Base-by-base conservation (phyloP, 306 rosid species). In the Prunus armeniaca region DNA sequence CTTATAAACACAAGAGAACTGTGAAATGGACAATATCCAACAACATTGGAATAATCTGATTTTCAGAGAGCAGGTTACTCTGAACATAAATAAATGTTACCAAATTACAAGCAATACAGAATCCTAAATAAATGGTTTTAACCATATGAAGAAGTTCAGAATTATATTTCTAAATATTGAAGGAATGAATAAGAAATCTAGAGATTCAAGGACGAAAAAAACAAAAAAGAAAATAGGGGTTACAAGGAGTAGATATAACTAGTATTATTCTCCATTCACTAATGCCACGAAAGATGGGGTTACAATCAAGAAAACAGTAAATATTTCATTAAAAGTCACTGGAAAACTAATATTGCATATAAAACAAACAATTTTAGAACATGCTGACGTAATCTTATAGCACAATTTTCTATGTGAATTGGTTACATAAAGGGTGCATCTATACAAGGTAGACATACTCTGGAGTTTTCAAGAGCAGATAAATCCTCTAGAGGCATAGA, bases 361-460 rank as follows among this genome's bases (percentile, higher is more conserved):
- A 17, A 52, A 56, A n/a, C 27, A 5, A 56, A 18, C 25, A 11
- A 8, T 20, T 56, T 20, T 56, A 56, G 15, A 20, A 56, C 28
- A 56, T 56, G 3, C 7, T 15, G 60, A 49, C 3, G 2, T 10
- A 69, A 49, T 2, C 19, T 14, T 17, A 47, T 11, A 25, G 9
- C 38, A 47, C 12, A 30, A 22, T 25, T 68, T 50, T 69, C 58
- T 20, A 69, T 25, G 60, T 49, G 24, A 41, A 50, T 3, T 25
- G 41, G 28, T 9, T 69, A 10, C 73, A 49, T 15, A 27, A 11
- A 14, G 57, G 50, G 20, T 19, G 24, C 27, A 58, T 58, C 13
- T 32, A 14, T n/a, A 72, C 22, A 63, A 74, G 45, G 70, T 57
- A 49, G 13, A 61, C 73, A 71, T 86, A 92, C 97, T 87, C 84